Conservation (phyloP, 805 yeast species). For the Candida argentea region DNA sequence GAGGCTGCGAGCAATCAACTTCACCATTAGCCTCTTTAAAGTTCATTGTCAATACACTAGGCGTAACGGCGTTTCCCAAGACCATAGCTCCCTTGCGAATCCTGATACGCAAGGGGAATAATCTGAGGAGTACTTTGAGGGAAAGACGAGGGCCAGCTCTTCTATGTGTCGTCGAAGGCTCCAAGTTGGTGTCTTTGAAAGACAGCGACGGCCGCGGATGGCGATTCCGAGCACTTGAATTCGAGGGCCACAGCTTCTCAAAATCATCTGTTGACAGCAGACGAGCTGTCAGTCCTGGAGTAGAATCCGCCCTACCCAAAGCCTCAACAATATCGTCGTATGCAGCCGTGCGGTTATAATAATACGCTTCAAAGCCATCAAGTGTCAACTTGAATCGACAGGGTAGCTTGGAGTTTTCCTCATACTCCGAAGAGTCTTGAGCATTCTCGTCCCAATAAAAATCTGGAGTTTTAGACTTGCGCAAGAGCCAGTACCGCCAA, state of each 20-base stretch:
- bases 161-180: background rate
- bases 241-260: conserved; percentile 2
- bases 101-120: conserved; percentile 54
- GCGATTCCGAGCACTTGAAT: conserved; percentile 6
- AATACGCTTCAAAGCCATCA: conserved; percentile 75
- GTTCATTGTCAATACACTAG: conserved; percentile 58
- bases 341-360: conserved; percentile 71
- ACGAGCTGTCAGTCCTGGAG: too few species aligned
- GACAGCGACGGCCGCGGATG: conserved; percentile 6
- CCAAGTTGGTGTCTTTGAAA: background rate
- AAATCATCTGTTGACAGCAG: background rate
- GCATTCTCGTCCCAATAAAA: conserved; percentile 14
- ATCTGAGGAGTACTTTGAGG: conserved; percentile 13
- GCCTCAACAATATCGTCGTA: conserved; percentile 53
- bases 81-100: conserved; percentile 64
- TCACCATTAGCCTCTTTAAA: conserved; percentile 44
- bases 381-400: conserved; percentile 47
- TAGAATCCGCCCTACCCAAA: conserved; percentile 13
- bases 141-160: conserved; percentile 1
- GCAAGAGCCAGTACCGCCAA: conserved; percentile 83
- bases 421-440: conserved; percentile 4
- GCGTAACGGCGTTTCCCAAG: conserved; percentile 71
- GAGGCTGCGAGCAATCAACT: conserved; percentile 44
- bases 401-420: conserved; percentile 37
- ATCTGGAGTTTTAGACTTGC: conserved; percentile 30